Conservation (phyloP, 2,329 filamentous ascomycete species). For the Orbilia ellipsospora region DNA sequence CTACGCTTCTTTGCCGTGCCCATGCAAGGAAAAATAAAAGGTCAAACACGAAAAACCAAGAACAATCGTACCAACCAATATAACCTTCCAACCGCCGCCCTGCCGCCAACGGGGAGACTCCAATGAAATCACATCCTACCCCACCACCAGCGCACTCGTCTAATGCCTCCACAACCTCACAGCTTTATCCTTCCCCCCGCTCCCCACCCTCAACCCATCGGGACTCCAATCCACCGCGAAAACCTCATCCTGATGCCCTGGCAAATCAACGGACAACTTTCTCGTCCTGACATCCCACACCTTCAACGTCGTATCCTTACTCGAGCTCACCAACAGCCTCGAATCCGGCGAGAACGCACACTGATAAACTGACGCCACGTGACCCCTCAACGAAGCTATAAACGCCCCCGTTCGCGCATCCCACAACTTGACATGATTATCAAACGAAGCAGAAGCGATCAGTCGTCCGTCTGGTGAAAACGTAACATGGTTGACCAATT, state of each 20-base stretch:
- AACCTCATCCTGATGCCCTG: slow-evolving; percentile 62
- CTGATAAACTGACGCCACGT: slow-evolving; percentile 92
- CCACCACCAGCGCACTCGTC: neutral
- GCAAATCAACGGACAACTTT: slow-evolving; percentile 73
- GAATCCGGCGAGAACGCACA: slow-evolving; percentile 93
- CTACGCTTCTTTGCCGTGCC: too few species aligned
- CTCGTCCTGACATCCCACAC: slow-evolving; percentile 91
- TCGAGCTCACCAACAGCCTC: slow-evolving; percentile 81
- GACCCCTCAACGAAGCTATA: slow-evolving; percentile 85
- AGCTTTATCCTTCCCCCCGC: slow-evolving; percentile 91
- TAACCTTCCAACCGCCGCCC: slow-evolving; percentile 1
- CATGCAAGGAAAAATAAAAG: neutral
- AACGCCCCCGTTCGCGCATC: slow-evolving; percentile 76
- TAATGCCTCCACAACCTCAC: slow-evolving; percentile 75
- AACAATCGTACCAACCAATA: neutral
- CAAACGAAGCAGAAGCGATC: slow-evolving; percentile 89
- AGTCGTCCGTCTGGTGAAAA: slow-evolving; percentile 90
- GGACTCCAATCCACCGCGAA: slow-evolving; percentile 61
- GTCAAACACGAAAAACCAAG: neutral
- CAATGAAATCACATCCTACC: slow-evolving; percentile 19
- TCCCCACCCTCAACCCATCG: slow-evolving; percentile 77
- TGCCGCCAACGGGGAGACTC: neutral
- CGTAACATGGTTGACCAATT: slow-evolving; percentile 45
- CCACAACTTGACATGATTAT: slow-evolving; percentile 73
- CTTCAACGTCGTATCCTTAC: slow-evolving; percentile 74